Base-by-base conservation (phyloP, 441 rosid species). In the Hura crepitans region DNA sequence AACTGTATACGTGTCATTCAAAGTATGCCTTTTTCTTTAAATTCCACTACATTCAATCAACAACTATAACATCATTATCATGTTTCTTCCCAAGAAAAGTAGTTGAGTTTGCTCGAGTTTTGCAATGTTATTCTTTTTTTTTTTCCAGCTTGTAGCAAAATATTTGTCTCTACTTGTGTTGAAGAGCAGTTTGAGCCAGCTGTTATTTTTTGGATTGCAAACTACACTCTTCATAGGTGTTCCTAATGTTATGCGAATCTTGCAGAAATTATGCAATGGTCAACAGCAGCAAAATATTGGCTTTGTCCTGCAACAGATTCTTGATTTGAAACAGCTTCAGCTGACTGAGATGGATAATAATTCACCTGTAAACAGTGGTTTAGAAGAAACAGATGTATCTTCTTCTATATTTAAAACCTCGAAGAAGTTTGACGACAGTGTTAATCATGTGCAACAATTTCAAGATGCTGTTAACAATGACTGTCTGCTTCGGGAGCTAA, bases 241-340 rank as follows among this genome's bases (percentile, higher is more conserved):
- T 73, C 45, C 70, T 66, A 50, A 7, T 58, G 59, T 30, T 62
- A 12, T 77, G 18, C n/a, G n/a, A n/a, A n/a, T n/a, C 50, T 69
- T 75, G 69, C 82, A 85, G 85, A 72, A 70, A 72, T 66, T 69
- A 51, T 39, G 27, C 20, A 43, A 78, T 66, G 73, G 73, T 62
- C 75, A 62, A 71, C 67, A 74, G 66, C 82, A 80, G 78, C 87
- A 81, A 72, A 82, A 83, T 45, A 67, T 69, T 50, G 68, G 82
- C 69, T 82, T 73, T 75, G 79, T 89, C 71, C 66, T 86, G 83
- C 89, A 81, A 72, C 96, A 93, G 80, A 88, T 91, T 79, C 86
- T 87, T 66, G 89, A 88, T 74, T 64, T 88, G 82, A 80, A 83
- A 76, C 84, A 70, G 78, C 79, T 88, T 80, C 88, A 84, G 77